These are phyloP conservation scores for Suillus weaverae DNA, from an alignment of 768 basidiomycete genomes.

Conservation along the genomic window DNA sequence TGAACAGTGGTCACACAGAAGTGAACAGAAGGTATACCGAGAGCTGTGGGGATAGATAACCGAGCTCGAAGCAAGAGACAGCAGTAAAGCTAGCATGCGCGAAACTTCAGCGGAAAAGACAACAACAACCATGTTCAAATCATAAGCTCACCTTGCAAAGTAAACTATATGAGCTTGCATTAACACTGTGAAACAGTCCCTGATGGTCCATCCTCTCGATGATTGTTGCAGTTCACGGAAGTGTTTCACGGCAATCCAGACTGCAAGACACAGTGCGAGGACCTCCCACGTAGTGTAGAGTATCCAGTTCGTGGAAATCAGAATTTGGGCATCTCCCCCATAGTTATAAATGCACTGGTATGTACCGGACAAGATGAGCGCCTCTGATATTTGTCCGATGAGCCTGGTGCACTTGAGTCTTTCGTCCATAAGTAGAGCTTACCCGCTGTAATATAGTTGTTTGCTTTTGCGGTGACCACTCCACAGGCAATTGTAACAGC, in stretches of 20 bases:
- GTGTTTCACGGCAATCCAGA: not conserved
- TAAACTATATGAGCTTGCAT: not conserved
- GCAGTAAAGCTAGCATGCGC: not conserved
- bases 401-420: not conserved
- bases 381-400: not conserved
- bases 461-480: not conserved
- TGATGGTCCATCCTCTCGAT: too few relatives aligned
- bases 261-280: not conserved
- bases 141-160: not conserved
- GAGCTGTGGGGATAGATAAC: not conserved
- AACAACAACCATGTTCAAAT: not conserved
- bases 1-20: too few relatives aligned
- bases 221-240: too few relatives aligned
- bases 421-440: not conserved
- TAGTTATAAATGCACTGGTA: not conserved
- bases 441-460: not conserved
- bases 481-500: not conserved
- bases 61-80: not conserved
- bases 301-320: not conserved
- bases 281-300: not conserved
- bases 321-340: not conserved
- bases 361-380: not conserved
- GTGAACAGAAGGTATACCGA: not conserved
- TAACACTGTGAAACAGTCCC: too few relatives aligned
- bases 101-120: not conserved